Base-by-base conservation (phyloP, 1,284 basidiomycete species). In the Phylloporus sp. region DNA sequence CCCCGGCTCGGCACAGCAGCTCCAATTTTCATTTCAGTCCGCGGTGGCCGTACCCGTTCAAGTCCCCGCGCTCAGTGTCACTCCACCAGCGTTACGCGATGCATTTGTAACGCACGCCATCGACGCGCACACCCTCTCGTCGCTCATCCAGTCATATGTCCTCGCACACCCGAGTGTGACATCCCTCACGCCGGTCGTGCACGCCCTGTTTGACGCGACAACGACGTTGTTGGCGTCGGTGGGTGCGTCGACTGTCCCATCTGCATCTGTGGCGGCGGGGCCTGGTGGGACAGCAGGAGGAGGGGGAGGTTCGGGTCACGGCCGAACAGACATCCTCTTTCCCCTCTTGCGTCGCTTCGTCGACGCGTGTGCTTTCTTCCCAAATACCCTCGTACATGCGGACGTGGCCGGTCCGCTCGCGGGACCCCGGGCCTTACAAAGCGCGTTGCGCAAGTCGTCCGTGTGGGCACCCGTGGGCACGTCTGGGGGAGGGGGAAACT, bases 371-470 rank as follows among this genome's bases (percentile, higher is more conserved):
- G 66, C 78, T 8, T 85, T 82, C 62, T 85, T 87, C 56, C 74
- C 82, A 26, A 59, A 71, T 32, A 74, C 76, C 1, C 72, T 87
- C 44, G 70, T 80, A 6, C 86, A 87, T 64, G 84, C 84, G 11
- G 84, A 83, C 32, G 77, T 81, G 12, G 70, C 80, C 3, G 86
- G 86, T 4, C 82, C 84, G 1, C 72, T 82, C 6, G 82, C 86
- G 5, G 86, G 84, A 24, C 77, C 82, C 0, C 78, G 84, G 24
- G 85, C 85, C 3, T 74, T 87, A 6, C 83, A 85, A 63, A 85
- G 83, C 74, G 81, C 80, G 37, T 81, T 87, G 32, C 81, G 86
- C 62, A 87, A 82, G 64, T 77, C 82, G 42, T 81, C 85, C 0
- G 80, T 81, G 4, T 87, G 86, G 86, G 75, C 67, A 49, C 64